Conservation (phyloP, 768 basidiomycete genomes). For the Pleurotus pulmonarius region DNA sequence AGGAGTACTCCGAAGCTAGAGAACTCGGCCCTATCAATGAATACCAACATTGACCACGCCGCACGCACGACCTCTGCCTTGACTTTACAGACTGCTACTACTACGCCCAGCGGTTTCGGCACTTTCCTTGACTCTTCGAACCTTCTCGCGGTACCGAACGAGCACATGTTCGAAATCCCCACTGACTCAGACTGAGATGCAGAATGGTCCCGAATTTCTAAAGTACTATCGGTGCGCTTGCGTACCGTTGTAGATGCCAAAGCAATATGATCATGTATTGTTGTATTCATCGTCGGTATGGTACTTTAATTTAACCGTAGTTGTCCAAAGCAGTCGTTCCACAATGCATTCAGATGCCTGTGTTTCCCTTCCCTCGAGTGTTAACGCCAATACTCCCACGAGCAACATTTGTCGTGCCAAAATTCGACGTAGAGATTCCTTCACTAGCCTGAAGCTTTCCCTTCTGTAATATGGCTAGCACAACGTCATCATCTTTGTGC, state of each 20-base stretch:
- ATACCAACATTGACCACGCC: too few species aligned
- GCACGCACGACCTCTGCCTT: too few species aligned
- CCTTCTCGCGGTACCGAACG: too few species aligned
- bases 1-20: too few species aligned
- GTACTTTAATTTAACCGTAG: neutral
- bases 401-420: conserved; percentile 17
- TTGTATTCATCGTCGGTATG: neutral
- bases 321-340: neutral
- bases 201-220: too few species aligned
- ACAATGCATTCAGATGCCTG: conserved; percentile 26
- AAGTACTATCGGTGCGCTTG: too few species aligned
- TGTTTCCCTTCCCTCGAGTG: conserved; percentile 32
- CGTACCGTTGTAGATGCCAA: neutral
- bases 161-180: too few species aligned
- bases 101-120: too few species aligned
- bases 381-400: conserved; percentile 33
- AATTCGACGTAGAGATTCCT: conserved; percentile 23
- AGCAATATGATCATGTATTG: neutral
- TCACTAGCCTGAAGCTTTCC: conserved; percentile 59
- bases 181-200: too few species aligned
- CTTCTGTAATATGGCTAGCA: conserved; percentile 54
- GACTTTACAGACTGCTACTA: too few species aligned
- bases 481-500: conserved; percentile 60
- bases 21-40: too few species aligned
- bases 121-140: too few species aligned